These are phyloP conservation scores for Cucumis melo DNA, from an alignment of 306 rosid genomes.

Conservation along the genomic window DNA sequence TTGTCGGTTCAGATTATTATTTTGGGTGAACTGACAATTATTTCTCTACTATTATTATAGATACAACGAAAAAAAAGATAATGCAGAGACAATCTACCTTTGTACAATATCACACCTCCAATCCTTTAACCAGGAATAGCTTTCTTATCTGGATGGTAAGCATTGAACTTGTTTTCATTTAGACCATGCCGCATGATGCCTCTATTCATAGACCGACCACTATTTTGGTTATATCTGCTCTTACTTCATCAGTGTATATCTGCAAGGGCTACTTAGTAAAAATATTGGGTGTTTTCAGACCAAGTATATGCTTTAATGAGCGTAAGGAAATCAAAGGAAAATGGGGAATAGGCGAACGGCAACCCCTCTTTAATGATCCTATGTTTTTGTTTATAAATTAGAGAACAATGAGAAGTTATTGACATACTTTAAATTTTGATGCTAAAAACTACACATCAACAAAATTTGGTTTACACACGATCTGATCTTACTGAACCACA, in stretches of 20 bases:
- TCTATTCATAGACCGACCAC: not conserved
- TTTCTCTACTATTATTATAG: conserved; percentile 20
- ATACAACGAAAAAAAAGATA: conserved; percentile 48
- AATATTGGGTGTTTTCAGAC: not conserved
- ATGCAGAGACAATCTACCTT: conserved; percentile 80
- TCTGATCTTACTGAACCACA: not conserved
- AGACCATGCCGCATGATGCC: not conserved
- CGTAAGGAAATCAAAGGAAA: not conserved
- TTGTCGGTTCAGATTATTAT: not conserved
- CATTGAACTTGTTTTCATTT: conserved; percentile 11
- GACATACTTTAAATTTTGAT: not conserved
- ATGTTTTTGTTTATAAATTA: not conserved
- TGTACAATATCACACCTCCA: conserved; percentile 58
- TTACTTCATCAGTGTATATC: not conserved
- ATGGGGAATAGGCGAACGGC: not conserved
- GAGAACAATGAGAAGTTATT: not conserved
- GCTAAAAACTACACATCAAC: not conserved
- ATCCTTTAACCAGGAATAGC: conserved; percentile 37
- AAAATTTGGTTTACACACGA: not conserved
- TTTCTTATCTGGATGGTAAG: conserved; percentile 70
- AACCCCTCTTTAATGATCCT: not conserved
- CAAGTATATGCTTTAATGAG: not conserved
- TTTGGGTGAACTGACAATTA: conserved; percentile 10
- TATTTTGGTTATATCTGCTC: not conserved
- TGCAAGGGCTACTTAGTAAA: not conserved